These are phyloP conservation scores for Amylostereum chailletii DNA, from an alignment of 1,284 basidiomycete genomes.

Conservation along the genomic window DNA sequence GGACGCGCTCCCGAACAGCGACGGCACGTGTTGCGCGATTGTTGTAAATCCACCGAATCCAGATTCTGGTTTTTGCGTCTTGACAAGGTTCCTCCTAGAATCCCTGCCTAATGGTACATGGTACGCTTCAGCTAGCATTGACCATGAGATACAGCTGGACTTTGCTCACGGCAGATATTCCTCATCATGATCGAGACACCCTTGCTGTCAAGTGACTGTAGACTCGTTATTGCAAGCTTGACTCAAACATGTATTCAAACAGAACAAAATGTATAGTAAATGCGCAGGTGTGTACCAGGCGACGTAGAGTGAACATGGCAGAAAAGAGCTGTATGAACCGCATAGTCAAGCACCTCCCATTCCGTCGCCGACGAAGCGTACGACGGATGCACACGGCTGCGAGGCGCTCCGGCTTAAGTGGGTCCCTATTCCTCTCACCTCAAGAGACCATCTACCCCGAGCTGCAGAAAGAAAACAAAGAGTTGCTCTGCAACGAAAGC, in stretches of 20 bases:
- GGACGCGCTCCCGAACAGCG: no score
- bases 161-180: no score
- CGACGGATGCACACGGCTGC: constrained; percentile 30
- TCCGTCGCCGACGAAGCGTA: constrained; percentile 25
- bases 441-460: constrained; percentile 40
- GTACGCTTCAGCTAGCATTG: no score
- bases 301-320: neutral
- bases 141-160: no score
- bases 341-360: constrained; percentile 71
- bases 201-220: no score
- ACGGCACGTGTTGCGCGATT: no score
- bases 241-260: neutral
- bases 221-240: neutral
- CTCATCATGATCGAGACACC: no score
- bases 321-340: constrained; percentile 39
- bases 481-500: constrained; percentile 31
- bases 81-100: no score
- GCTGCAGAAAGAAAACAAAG: constrained; percentile 25
- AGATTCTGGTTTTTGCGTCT: no score
- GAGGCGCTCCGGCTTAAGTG: constrained; percentile 77
- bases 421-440: constrained; percentile 34
- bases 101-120: no score
- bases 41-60: no score
- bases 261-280: neutral
- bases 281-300: neutral